Percentiles rank a stretch among this genome's conserved stretches.
phyloP scores from a whole-genome alignment of 805 yeast genomes.

The Sungouiella thailandica region DNA sequence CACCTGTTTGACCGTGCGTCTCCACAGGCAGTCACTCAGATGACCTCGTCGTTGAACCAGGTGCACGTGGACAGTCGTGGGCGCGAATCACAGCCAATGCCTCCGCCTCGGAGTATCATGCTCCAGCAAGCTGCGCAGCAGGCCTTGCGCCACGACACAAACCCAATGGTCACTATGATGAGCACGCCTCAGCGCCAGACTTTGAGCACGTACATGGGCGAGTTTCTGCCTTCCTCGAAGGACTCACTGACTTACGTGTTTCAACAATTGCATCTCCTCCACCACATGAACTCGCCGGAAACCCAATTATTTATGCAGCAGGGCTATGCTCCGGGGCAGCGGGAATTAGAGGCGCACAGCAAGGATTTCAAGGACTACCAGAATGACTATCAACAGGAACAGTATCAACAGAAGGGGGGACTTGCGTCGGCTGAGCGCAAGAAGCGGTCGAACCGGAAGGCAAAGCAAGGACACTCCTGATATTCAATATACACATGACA shows the following conservation, averaged over 20 bases:
- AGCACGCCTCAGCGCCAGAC: conserved; percentile 40
- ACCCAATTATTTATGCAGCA: background rate
- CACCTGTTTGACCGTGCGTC: conserved; percentile 37
- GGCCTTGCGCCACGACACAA: conserved; percentile 4
- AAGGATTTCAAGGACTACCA: too few relatives aligned
- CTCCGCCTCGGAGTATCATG: conserved; percentile 27
- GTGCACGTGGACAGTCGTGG: conserved; percentile 4
- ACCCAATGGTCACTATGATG: conserved; percentile 29
- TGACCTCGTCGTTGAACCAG: background rate
- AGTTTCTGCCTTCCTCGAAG: conserved; percentile 8
- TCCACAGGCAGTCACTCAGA: conserved; percentile 17
- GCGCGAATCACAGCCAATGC: too few relatives aligned
- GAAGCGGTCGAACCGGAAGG: too few relatives aligned
- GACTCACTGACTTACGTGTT: conserved; percentile 9
- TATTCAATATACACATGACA: too few relatives aligned
- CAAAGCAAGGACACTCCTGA: too few relatives aligned
- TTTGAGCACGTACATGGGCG: conserved; percentile 9
- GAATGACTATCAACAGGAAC: too few relatives aligned
- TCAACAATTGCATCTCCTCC: conserved; percentile 9
- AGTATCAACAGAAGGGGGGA: too few relatives aligned
- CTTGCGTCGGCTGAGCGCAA: too few relatives aligned
- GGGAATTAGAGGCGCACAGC: too few relatives aligned
- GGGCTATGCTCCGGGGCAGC: too few relatives aligned
- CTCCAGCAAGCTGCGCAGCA: conserved; percentile 11
- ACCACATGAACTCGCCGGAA: conserved; percentile 1